A percentile compares a stretch with the other conserved stretches of the same genome.
phyloP scores from a whole-genome alignment of 1,284 basidiomycete species.

The Puccinia coronata region DNA sequence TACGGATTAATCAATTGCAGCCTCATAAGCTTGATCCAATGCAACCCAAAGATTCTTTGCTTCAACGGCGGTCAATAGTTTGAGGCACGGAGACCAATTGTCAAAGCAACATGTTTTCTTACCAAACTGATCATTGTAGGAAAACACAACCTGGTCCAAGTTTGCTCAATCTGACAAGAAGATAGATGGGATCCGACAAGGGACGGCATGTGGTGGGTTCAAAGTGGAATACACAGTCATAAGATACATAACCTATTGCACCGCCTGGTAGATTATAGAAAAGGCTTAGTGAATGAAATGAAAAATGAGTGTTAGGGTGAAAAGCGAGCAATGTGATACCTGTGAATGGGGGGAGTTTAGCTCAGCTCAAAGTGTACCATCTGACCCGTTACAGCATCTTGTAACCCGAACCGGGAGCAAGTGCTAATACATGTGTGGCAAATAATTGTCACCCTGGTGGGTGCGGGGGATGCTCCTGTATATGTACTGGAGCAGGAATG shows the following conservation, averaged over 20 bases:
- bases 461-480: too few species aligned
- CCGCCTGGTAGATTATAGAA: constrained; percentile 66
- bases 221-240: constrained; percentile 94
- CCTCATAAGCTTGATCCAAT: not conserved
- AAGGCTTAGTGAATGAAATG: not conserved
- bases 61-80: constrained; percentile 61
- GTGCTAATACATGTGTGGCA: too few species aligned
- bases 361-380: too few species aligned
- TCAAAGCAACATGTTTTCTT: constrained; percentile 82
- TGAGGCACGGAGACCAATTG: constrained; percentile 71
- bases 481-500: too few species aligned
- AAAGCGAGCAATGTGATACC: constrained; percentile 57
- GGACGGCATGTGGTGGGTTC: constrained; percentile 67
- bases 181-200: constrained; percentile 71
- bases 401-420: too few species aligned
- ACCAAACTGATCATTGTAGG: constrained; percentile 73
- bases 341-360: constrained; percentile 91
- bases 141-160: constrained; percentile 58
- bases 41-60: constrained; percentile 35
- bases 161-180: constrained; percentile 60
- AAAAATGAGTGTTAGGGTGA: not conserved
- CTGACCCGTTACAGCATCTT: too few species aligned
- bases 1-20: not conserved
- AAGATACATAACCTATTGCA: constrained; percentile 95
- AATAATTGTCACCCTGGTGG: too few species aligned